Conservation (phyloP, 345 rosid species). For the Eucalyptus leucophloia region DNA sequence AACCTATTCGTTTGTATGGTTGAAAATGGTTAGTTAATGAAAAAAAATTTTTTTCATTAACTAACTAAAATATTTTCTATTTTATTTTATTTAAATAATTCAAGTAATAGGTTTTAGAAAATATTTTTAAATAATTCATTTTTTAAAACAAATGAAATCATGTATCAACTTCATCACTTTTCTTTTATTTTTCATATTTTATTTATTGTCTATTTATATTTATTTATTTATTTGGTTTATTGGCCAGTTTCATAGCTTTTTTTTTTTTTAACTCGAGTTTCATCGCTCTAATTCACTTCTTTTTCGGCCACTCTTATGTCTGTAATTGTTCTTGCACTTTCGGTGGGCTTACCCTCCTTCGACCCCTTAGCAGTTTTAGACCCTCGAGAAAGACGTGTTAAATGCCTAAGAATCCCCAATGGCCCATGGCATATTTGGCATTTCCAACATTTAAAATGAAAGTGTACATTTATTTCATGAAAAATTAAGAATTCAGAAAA, state of each 20-base stretch:
- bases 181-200: background rate
- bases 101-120: background rate
- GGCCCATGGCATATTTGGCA: background rate
- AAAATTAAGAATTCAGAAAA: background rate
- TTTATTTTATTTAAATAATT: too few relatives aligned
- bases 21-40: too few relatives aligned
- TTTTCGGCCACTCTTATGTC: background rate
- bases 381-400: background rate
- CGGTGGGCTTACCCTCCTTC: background rate
- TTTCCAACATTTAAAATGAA: background rate
- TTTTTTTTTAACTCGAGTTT: too few relatives aligned
- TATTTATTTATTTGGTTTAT: background rate
- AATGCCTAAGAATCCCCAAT: background rate
- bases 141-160: too few relatives aligned
- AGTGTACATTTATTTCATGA: background rate
- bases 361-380: background rate
- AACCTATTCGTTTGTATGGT: too few relatives aligned
- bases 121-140: too few relatives aligned
- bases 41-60: too few relatives aligned
- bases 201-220: background rate
- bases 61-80: too few relatives aligned
- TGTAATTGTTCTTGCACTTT: background rate
- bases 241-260: background rate
- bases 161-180: background rate
- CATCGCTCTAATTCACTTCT: background rate